Percentiles rank a stretch among this genome's conserved stretches.
Conservation (phyloP, 495 filamentous ascomycete species). For the Neurospora tetrasperma region DNA sequence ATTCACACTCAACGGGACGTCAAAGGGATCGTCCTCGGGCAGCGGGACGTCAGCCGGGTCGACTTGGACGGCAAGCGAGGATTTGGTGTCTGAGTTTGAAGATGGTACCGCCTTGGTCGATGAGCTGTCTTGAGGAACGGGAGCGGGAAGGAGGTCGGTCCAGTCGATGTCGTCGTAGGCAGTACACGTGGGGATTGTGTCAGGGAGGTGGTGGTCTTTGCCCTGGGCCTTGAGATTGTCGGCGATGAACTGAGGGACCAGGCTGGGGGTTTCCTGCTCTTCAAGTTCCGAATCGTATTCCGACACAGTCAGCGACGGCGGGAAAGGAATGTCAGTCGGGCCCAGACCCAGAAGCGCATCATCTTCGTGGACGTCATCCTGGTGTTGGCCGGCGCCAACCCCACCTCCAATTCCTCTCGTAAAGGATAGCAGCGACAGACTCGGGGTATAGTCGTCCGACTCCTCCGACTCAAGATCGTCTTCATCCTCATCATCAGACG, state of each 20-base stretch:
- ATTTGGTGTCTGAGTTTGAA: neutral
- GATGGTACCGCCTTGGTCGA: neutral
- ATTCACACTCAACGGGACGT: neutral
- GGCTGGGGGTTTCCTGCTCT: neutral
- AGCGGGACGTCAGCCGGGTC: neutral
- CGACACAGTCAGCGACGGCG: neutral
- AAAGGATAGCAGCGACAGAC: neutral
- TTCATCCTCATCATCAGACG: neutral
- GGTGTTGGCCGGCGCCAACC: neutral
- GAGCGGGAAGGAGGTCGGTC: neutral
- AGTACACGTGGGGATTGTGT: neutral
- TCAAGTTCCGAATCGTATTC: neutral
- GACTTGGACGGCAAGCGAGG: neutral
- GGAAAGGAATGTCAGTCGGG: neutral
- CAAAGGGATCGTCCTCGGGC: neutral
- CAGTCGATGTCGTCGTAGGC: neutral
- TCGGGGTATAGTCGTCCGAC: neutral
- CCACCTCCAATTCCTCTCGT: neutral
- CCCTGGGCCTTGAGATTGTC: neutral
- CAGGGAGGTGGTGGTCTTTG: neutral
- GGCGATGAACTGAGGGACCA: neutral
- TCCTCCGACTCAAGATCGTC: neutral
- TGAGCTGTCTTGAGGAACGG: neutral
- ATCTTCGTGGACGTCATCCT: neutral
- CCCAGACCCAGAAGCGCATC: neutral